These are phyloP conservation scores for Citrus medica DNA, from an alignment of 345 rosid genomes.

Conservation along the genomic window DNA sequence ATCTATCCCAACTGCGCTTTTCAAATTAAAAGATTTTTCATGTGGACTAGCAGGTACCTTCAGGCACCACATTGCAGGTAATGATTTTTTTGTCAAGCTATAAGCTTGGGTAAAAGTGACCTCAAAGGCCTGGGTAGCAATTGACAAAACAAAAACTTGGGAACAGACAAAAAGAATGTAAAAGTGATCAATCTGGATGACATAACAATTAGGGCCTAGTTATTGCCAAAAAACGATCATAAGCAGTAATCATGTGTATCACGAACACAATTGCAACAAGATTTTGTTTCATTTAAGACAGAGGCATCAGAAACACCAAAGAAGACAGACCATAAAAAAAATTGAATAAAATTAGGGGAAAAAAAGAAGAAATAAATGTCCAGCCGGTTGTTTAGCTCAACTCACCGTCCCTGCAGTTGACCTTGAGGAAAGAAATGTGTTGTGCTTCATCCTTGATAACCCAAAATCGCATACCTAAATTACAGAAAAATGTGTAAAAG, in stretches of 20 bases:
- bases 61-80: not conserved
- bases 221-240: not conserved
- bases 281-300: not conserved
- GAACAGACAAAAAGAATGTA: not conserved
- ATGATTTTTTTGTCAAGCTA: not conserved
- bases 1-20: not conserved
- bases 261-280: not conserved
- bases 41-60: not conserved
- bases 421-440: conserved; percentile 88
- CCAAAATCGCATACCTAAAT: conserved; percentile 90
- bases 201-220: not conserved
- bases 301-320: not conserved
- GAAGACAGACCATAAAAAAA: not conserved
- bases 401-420: conserved; percentile 98
- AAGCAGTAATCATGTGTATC: not conserved
- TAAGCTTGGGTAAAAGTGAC: not conserved
- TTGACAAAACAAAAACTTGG: not conserved
- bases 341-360: not conserved
- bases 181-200: not conserved
- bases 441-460: conserved; percentile 85
- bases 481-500: conserved; percentile 8
- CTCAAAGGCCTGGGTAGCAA: not conserved
- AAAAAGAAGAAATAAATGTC: not conserved
- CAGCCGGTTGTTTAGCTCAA: conserved; percentile 8
- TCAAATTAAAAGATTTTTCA: not conserved